Percentiles rank a stretch among this genome's conserved stretches.
Conservation (phyloP, 2,329 filamentous ascomycete species). For the Venturia nashicola region DNA sequence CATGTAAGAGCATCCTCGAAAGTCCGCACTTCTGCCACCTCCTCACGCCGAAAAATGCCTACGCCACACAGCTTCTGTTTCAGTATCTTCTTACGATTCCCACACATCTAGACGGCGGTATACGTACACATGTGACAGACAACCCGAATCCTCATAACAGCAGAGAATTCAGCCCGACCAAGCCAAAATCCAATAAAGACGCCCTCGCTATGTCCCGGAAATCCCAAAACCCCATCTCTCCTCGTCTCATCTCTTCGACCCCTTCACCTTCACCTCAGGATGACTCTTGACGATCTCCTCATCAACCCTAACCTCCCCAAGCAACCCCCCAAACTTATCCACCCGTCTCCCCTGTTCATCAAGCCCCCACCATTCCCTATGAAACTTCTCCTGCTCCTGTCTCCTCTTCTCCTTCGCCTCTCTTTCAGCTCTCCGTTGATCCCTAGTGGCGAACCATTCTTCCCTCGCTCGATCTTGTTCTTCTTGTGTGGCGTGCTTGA, state of each 20-base stretch:
- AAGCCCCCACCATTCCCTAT: conserved; percentile 39
- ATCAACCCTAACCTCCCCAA: neutral
- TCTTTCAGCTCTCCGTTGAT: conserved; percentile 55
- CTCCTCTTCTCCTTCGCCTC: conserved; percentile 41
- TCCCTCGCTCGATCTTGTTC: conserved; percentile 81
- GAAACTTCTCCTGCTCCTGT: conserved; percentile 31
- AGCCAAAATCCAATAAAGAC: neutral
- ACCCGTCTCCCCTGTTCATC: conserved; percentile 24
- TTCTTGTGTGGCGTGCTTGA: conserved; percentile 66
- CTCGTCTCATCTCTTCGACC: neutral
- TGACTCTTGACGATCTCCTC: neutral
- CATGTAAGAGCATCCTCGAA: too few species aligned
- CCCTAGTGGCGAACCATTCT: conserved; percentile 78
- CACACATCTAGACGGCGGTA: neutral
- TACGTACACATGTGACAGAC: neutral
- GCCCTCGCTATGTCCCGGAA: neutral
- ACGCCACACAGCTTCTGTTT: too few species aligned
- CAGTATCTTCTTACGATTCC: neutral
- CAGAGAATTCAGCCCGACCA: neutral
- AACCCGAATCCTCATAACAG: neutral
- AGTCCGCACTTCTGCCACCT: too few species aligned
- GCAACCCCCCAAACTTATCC: neutral
- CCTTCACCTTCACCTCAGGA: neutral
- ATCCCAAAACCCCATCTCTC: neutral
- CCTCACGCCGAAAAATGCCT: too few species aligned